A percentile compares a stretch with the other conserved stretches of the same genome.
Conservation (phyloP, 2,329 filamentous ascomycete genomes). For the Xenosphaeropsis pyriputrescens region DNA sequence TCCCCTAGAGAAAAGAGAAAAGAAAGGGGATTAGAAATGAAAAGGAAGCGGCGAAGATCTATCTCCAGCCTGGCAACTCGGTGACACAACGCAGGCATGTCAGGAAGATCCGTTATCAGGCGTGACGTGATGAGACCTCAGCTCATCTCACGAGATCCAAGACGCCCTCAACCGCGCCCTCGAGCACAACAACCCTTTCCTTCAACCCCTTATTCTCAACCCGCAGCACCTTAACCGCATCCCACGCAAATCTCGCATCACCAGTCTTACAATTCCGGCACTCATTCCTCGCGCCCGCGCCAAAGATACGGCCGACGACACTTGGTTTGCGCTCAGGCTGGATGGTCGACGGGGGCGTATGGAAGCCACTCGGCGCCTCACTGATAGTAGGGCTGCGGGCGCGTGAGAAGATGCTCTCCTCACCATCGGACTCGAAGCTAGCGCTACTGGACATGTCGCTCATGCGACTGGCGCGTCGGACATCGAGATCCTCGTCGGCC, state of each 20-base stretch:
- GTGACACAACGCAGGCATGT: too few species aligned
- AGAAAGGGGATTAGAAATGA: too few species aligned
- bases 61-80: too few species aligned
- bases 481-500: constrained; percentile 13
- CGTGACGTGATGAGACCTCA: too few species aligned
- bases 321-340: constrained; percentile 10
- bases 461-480: constrained; percentile 4
- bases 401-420: constrained; percentile 46
- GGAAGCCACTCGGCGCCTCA: constrained; percentile 11
- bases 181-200: constrained; percentile 39
- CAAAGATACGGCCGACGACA: constrained; percentile 1
- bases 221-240: constrained; percentile 44
- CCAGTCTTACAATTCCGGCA: constrained; percentile 44
- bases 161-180: constrained; percentile 44
- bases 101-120: too few species aligned
- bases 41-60: too few species aligned
- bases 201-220: constrained; percentile 50
- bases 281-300: constrained; percentile 8
- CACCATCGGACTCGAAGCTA: constrained; percentile 42
- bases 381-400: constrained; percentile 40
- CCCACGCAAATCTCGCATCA: constrained; percentile 45
- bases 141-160: constrained; percentile 24
- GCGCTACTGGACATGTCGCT: constrained; percentile 22
- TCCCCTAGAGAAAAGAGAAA: too few species aligned
- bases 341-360: constrained; percentile 25